These are phyloP conservation scores for Blastobotrys capitulatus DNA, from an alignment of 1,139 yeast genomes.

Conservation along the genomic window DNA sequence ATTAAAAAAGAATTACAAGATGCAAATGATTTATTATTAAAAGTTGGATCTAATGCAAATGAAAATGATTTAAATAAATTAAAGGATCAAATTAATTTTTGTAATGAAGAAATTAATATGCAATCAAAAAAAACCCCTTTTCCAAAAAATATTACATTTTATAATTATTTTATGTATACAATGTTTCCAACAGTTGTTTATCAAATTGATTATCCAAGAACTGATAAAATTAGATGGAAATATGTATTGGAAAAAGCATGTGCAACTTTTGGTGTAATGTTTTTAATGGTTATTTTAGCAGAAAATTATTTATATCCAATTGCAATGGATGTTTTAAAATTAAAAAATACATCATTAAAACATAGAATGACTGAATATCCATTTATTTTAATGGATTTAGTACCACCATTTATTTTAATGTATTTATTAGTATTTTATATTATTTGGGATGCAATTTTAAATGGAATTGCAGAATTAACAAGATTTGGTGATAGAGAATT, in stretches of 20 bases:
- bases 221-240: slow-evolving; percentile 57
- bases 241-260: slow-evolving; percentile 65
- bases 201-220: slow-evolving; percentile 68
- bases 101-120: slow-evolving; percentile 26
- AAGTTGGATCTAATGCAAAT: slow-evolving; percentile 9
- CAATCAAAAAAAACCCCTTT: slow-evolving; percentile 40
- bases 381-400: slow-evolving; percentile 61
- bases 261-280: slow-evolving; percentile 83
- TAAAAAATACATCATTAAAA: slow-evolving; percentile 43
- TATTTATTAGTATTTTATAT: slow-evolving; percentile 77
- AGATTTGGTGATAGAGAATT: slow-evolving; percentile 84
- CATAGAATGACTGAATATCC: slow-evolving; percentile 52
- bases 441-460: slow-evolving; percentile 91
- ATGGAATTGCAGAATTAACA: slow-evolving; percentile 83
- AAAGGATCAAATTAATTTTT: slow-evolving; percentile 21
- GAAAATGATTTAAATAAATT: slow-evolving; percentile 16
- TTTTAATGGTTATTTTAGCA: slow-evolving; percentile 76
- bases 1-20: slow-evolving; percentile 51
- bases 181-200: slow-evolving; percentile 88
- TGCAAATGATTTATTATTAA: slow-evolving; percentile 32
- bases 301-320: slow-evolving; percentile 75
- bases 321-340: slow-evolving; percentile 51
- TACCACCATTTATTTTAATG: slow-evolving; percentile 71
- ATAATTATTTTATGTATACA: slow-evolving; percentile 66
- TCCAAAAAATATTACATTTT: slow-evolving; percentile 64